Conservation (phyloP, 1,139 yeast species). For the Yamadazyma atmosphaerica region DNA sequence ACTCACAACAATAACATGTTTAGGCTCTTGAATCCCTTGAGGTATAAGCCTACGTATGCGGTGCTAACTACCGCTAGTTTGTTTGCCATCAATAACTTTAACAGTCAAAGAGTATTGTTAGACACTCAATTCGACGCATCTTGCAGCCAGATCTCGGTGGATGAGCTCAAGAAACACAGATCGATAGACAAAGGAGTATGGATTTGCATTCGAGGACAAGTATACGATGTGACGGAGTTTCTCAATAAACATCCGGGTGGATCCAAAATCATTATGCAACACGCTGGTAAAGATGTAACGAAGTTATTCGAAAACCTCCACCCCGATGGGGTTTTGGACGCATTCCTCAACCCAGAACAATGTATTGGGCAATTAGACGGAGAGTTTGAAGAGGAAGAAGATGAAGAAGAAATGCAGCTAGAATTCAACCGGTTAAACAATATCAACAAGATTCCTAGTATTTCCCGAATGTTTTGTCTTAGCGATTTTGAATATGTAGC, state of each 20-base stretch:
- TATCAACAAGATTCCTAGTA: slow-evolving; percentile 38
- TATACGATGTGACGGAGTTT: slow-evolving; percentile 23
- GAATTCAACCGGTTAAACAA: slow-evolving; percentile 1
- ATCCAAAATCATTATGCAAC: slow-evolving; percentile 16
- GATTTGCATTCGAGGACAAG: slow-evolving; percentile 23
- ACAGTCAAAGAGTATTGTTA: neutral
- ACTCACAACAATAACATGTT: neutral
- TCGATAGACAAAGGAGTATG: slow-evolving; percentile 12
- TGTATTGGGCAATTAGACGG: slow-evolving; percentile 8
- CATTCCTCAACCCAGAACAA: slow-evolving; percentile 7
- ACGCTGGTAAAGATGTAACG: slow-evolving; percentile 25
- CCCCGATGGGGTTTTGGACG: slow-evolving; percentile 9
- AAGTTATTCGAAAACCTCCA: slow-evolving; percentile 13
- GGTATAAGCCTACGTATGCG: slow-evolving; percentile 1
- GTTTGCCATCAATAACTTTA: neutral
- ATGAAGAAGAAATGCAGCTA: neutral
- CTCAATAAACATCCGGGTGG: slow-evolving; percentile 24
- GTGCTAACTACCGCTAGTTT: slow-evolving; percentile 1
- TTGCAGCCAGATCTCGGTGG: neutral
- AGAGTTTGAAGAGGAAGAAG: slow-evolving; percentile 5
- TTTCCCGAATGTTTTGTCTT: slow-evolving; percentile 57
- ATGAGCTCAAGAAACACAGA: neutral
- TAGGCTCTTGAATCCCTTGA: neutral
- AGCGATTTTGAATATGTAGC: slow-evolving; percentile 81
- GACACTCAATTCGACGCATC: neutral